phyloP scores from a whole-genome alignment of 352 stramenopile genomes.

The Globisporangium mamillatum region DNA sequence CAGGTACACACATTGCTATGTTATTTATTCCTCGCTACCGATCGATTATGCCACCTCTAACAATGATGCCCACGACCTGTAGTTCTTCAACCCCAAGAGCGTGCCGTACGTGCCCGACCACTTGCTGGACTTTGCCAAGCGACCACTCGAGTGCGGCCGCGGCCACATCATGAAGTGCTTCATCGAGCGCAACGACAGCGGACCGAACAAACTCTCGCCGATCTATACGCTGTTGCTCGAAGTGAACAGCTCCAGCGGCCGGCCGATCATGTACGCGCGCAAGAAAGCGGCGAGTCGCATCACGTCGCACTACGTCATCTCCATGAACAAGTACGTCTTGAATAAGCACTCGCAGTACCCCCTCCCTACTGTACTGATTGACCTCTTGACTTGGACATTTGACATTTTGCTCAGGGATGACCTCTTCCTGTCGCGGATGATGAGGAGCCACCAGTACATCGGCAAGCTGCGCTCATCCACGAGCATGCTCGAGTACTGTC shows the following conservation, averaged over 20 bases:
- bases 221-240: conserved; percentile 84
- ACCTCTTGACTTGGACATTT: neutral
- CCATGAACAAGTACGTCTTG: conserved; percentile 58
- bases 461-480: conserved; percentile 82
- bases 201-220: conserved; percentile 74
- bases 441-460: conserved; percentile 84
- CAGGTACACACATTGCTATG: conserved; percentile 27
- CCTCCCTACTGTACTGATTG: neutral
- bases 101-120: conserved; percentile 82
- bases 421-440: conserved; percentile 70
- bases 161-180: conserved; percentile 87
- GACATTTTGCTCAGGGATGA: conserved; percentile 45
- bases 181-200: conserved; percentile 81
- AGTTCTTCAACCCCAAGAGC: conserved; percentile 84
- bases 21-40: no score
- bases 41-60: neutral
- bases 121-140: conserved; percentile 78
- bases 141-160: conserved; percentile 69
- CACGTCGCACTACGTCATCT: conserved; percentile 87
- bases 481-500: conserved; percentile 79
- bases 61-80: neutral
- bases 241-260: conserved; percentile 82
- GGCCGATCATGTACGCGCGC: conserved; percentile 79
- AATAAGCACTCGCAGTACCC: no score
- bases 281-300: conserved; percentile 76